phyloP scores from a whole-genome alignment of 208 protist genomes.

The Leptomonas pyrrhocoris region DNA sequence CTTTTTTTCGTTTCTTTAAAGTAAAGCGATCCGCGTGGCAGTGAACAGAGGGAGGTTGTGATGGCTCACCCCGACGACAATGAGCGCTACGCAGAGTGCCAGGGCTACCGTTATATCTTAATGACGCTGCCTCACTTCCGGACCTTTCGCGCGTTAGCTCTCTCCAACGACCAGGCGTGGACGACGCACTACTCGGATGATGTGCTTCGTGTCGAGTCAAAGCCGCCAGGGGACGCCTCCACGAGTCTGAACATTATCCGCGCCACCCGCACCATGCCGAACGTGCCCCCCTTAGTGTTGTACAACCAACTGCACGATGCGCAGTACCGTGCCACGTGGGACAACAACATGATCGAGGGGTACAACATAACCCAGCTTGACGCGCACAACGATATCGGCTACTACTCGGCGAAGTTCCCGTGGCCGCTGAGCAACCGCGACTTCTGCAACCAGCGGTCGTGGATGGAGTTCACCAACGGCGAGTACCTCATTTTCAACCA shows the following conservation, averaged over 20 bases:
- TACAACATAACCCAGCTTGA: slow-evolving; percentile 87
- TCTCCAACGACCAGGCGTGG: slow-evolving; percentile 48
- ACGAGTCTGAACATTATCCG: slow-evolving; percentile 82
- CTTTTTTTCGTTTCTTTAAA: no score
- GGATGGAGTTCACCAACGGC: slow-evolving; percentile 90
- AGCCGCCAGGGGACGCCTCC: slow-evolving; percentile 48
- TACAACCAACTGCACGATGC: slow-evolving; percentile 91
- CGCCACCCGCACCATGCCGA: slow-evolving; percentile 66
- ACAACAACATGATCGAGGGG: slow-evolving; percentile 86
- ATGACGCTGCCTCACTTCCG: slow-evolving; percentile 78
- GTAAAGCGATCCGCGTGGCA: neutral
- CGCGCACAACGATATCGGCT: slow-evolving; percentile 89
- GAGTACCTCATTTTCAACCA: slow-evolving; percentile 94
- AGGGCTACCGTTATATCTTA: slow-evolving; percentile 54
- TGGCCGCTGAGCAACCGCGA: slow-evolving; percentile 88
- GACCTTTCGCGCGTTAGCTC: slow-evolving; percentile 55
- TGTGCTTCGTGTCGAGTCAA: slow-evolving; percentile 58
- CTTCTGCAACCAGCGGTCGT: slow-evolving; percentile 92
- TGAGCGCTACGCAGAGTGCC: slow-evolving; percentile 52
- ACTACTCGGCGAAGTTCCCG: slow-evolving; percentile 89
- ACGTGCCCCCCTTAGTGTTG: slow-evolving; percentile 63
- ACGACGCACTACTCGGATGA: slow-evolving; percentile 53
- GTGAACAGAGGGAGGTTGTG: neutral
- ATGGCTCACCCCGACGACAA: slow-evolving; percentile 1
- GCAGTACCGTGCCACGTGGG: slow-evolving; percentile 83